These are phyloP conservation scores for Parsonsia alboflavescens DNA, from an alignment of 257 asterid species.

Conservation along the genomic window DNA sequence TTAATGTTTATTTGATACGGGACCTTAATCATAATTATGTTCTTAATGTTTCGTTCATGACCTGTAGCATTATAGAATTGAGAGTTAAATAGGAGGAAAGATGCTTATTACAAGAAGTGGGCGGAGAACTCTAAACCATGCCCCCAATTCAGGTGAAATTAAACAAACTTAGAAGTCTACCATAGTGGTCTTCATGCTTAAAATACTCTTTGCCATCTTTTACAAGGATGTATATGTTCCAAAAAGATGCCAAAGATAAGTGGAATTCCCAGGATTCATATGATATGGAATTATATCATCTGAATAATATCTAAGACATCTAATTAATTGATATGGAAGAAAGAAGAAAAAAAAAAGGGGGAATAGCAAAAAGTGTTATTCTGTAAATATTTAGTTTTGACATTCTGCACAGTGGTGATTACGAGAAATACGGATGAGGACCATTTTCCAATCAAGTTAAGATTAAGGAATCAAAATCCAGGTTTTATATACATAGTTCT, in stretches of 20 bases:
- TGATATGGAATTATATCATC: too few species aligned
- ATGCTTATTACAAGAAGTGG: too few species aligned
- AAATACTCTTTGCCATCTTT: background rate
- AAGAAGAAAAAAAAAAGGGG: background rate
- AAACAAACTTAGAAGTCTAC: too few species aligned
- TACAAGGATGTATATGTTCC: background rate
- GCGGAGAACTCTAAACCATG: too few species aligned
- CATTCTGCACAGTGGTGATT: background rate
- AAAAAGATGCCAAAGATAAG: too few species aligned
- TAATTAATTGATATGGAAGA: background rate
- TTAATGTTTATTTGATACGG: too few species aligned
- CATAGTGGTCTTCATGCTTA: background rate
- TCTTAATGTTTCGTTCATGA: too few species aligned
- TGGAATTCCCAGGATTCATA: background rate
- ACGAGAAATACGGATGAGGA: background rate
- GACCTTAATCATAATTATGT: too few species aligned
- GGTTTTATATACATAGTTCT: background rate
- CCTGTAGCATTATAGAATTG: too few species aligned
- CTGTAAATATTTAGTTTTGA: background rate
- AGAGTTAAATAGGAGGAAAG: too few species aligned
- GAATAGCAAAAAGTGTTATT: background rate
- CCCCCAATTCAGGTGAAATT: too few species aligned
- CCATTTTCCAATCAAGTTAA: background rate
- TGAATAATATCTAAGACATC: background rate
- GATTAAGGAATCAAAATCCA: background rate